A percentile compares a stretch with the other conserved stretches of the same genome.
These are phyloP conservation scores for Claviceps fusiformis DNA, from an alignment of 2,329 filamentous ascomycete species.

Conservation along the genomic window DNA sequence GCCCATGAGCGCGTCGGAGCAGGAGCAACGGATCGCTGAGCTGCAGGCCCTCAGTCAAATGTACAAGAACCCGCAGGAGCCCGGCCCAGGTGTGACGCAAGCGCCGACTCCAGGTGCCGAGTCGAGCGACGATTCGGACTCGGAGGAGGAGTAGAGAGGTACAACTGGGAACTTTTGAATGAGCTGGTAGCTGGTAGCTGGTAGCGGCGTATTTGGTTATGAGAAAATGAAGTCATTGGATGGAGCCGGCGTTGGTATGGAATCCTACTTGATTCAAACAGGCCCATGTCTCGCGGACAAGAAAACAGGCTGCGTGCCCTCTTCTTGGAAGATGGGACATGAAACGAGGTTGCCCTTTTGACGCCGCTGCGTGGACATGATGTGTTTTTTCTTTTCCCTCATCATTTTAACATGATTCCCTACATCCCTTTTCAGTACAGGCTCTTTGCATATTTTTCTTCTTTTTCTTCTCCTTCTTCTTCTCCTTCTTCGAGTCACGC, in stretches of 20 bases:
- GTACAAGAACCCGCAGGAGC: slow-evolving; percentile 23
- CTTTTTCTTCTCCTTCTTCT: too few relatives aligned
- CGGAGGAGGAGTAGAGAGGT: slow-evolving; percentile 36
- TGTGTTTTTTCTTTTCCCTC: too few relatives aligned
- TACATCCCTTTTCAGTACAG: background rate
- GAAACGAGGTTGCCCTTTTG: background rate
- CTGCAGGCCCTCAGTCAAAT: slow-evolving; percentile 40
- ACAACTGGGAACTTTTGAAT: background rate
- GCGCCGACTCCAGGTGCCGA: slow-evolving; percentile 18
- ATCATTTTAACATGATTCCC: background rate
- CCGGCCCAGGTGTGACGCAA: slow-evolving; percentile 12
- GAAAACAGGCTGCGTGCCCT: background rate
- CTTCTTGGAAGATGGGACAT: background rate
- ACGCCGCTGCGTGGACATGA: background rate
- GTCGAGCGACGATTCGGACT: slow-evolving; percentile 32
- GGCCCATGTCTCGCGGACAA: background rate
- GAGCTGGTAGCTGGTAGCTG: too few relatives aligned
- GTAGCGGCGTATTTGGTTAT: slow-evolving; percentile 4
- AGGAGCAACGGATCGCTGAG: slow-evolving; percentile 50
- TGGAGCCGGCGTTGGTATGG: slow-evolving; percentile 8
- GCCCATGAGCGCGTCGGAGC: slow-evolving; percentile 58
- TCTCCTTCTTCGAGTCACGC: background rate
- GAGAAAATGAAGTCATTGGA: slow-evolving; percentile 8
- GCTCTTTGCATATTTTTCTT: slow-evolving; percentile 1
- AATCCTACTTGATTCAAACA: background rate